Conservation (phyloP, 768 basidiomycete species). For the Clavulina sp. region DNA sequence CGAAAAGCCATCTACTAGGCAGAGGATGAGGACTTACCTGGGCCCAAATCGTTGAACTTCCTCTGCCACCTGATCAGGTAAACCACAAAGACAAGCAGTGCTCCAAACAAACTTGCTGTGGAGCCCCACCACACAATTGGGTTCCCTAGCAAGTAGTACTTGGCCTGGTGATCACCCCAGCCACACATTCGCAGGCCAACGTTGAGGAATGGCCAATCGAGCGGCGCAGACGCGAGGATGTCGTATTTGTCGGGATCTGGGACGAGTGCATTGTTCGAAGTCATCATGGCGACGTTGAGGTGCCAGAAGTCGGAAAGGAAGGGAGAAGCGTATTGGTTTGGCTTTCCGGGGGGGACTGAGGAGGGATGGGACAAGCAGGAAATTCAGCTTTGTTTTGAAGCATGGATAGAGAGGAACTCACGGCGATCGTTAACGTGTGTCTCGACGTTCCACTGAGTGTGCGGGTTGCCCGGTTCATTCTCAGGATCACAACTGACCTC, state of each 20-base stretch:
- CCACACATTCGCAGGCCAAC: conserved; percentile 94
- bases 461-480: conserved; percentile 58
- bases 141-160: conserved; percentile 90
- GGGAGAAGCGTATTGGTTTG: conserved; percentile 72
- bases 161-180: conserved; percentile 73
- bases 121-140: conserved; percentile 86
- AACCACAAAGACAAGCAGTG: conserved; percentile 32
- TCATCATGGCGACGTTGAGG: conserved; percentile 99
- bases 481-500: conserved; percentile 90
- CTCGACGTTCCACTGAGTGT: conserved; percentile 98
- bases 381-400: too few species aligned
- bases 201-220: conserved; percentile 85
- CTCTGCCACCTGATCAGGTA: conserved; percentile 76
- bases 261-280: conserved; percentile 93
- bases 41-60: conserved; percentile 81
- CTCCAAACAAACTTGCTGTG: conserved; percentile 43
- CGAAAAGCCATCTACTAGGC: neutral
- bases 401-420: conserved; percentile 27
- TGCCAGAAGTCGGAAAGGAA: conserved; percentile 98
- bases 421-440: conserved; percentile 90
- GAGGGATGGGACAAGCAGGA: conserved; percentile 2
- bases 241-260: conserved; percentile 99
- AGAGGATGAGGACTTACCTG: conserved; percentile 33
- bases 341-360: conserved; percentile 66
- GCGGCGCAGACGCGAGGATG: conserved; percentile 81